Percentiles rank a stretch among this genome's conserved stretches.
phyloP scores from a whole-genome alignment of 441 rosid genomes.

The Populus hybrid region DNA sequence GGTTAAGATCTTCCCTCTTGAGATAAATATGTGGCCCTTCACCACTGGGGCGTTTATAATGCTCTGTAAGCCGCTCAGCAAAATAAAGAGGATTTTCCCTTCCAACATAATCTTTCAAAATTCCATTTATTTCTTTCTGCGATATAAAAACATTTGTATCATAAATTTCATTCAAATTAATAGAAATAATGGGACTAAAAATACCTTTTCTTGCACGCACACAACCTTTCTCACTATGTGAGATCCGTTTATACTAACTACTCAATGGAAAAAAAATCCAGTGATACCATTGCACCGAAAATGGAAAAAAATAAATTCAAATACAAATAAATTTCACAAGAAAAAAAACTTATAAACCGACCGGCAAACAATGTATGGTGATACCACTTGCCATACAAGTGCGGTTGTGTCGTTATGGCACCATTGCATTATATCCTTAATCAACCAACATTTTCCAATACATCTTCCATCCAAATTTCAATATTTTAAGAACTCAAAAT shows the following conservation, averaged over 20 bases:
- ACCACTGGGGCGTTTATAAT: slow-evolving; percentile 68
- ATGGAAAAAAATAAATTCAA: too few species aligned
- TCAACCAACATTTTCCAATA: background rate
- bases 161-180: background rate
- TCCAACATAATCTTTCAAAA: slow-evolving; percentile 91
- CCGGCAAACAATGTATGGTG: background rate
- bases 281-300: background rate
- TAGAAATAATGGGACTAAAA: background rate
- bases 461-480: background rate
- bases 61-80: slow-evolving; percentile 80
- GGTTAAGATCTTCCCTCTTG: slow-evolving; percentile 95
- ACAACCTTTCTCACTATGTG: background rate
- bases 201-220: background rate
- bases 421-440: background rate
- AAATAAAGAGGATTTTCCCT: slow-evolving; percentile 90
- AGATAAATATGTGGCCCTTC: slow-evolving; percentile 80
- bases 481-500: background rate
- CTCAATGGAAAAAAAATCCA: background rate
- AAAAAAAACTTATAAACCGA: background rate
- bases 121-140: slow-evolving; percentile 65
- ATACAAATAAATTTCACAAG: background rate
- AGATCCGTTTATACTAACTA: background rate
- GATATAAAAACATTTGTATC: slow-evolving; percentile 13
- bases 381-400: background rate
- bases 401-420: background rate